Percentiles rank a stretch among this genome's conserved stretches.
These are phyloP conservation scores for Cymbopogon flexuosus DNA, from an alignment of 202 grass and related monocot species.

Conservation along the genomic window DNA sequence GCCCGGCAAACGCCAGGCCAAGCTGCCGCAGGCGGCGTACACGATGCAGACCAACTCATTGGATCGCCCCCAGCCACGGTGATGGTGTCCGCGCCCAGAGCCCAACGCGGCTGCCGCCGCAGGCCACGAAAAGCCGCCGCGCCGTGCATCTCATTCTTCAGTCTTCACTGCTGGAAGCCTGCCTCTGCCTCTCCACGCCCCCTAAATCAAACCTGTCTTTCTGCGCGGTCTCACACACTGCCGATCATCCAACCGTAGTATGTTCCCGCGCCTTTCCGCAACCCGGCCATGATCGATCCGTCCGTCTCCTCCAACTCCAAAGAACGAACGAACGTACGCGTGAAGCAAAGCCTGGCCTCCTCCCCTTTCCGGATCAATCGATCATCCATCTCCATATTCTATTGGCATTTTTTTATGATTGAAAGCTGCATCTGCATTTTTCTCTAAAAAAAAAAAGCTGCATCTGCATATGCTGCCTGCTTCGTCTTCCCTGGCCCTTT, in stretches of 20 bases:
- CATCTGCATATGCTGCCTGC: not conserved
- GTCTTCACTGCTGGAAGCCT: not conserved
- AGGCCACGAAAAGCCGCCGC: not conserved
- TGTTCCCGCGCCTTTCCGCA: not conserved
- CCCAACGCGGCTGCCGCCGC: not conserved
- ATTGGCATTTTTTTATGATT: not conserved
- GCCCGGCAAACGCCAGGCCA: not conserved
- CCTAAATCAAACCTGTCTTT: not conserved
- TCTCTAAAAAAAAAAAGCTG: no score
- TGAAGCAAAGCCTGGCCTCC: constrained; percentile 20
- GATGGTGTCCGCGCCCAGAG: not conserved
- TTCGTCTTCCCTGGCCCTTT: not conserved
- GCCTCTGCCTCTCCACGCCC: not conserved
- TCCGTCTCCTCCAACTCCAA: not conserved
- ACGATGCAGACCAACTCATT: constrained; percentile 26
- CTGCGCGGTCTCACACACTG: no score
- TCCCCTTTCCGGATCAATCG: not conserved
- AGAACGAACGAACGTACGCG: not conserved
- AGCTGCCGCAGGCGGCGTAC: not conserved
- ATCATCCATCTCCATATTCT: constrained; percentile 1
- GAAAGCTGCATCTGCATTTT: not conserved
- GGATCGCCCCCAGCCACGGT: not conserved
- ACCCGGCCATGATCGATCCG: not conserved
- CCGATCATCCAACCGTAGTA: no score
- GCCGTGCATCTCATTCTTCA: not conserved